Evolutionary conservation across 371 early-diverging fungal species (phyloP).

Genomic region (Apophysomyces sp.): DNA sequence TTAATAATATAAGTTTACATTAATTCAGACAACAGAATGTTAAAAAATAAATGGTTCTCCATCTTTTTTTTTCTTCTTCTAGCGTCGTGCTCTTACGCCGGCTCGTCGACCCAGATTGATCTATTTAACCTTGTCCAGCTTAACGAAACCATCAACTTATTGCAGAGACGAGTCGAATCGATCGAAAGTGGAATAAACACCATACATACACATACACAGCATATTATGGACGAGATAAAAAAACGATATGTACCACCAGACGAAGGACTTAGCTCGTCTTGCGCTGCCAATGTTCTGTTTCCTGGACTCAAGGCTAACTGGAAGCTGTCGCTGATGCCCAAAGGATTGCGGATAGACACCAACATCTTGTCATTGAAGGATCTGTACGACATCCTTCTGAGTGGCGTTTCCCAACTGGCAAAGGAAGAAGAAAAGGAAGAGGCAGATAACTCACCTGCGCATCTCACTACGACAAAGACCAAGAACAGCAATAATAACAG

Average conservation of each 20-base stretch:
- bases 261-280: background rate
- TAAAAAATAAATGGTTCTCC: too few species aligned
- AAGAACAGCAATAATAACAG: background rate
- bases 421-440: background rate
- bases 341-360: constrained; percentile 43
- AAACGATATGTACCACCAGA: background rate
- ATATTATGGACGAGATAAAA: constrained; percentile 30
- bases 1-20: constrained; percentile 14
- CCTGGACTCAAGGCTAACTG: constrained; percentile 27
- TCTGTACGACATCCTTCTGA: constrained; percentile 38
- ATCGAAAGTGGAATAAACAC: constrained; percentile 34
- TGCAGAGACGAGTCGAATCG: constrained; percentile 31
- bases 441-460: background rate
- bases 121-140: constrained; percentile 45
- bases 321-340: constrained; percentile 39
- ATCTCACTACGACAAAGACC: background rate
- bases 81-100: constrained; percentile 47
- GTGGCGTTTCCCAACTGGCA: constrained; percentile 31
- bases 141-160: constrained; percentile 36
- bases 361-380: constrained; percentile 41
- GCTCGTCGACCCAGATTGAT: constrained; percentile 49
- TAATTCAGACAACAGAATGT: too few species aligned
- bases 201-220: constrained; percentile 31
- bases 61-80: background rate
- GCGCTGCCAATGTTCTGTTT: background rate